Evolutionary conservation across 768 basidiomycete species (phyloP).

Genomic region (Calocera viscosa): DNA sequence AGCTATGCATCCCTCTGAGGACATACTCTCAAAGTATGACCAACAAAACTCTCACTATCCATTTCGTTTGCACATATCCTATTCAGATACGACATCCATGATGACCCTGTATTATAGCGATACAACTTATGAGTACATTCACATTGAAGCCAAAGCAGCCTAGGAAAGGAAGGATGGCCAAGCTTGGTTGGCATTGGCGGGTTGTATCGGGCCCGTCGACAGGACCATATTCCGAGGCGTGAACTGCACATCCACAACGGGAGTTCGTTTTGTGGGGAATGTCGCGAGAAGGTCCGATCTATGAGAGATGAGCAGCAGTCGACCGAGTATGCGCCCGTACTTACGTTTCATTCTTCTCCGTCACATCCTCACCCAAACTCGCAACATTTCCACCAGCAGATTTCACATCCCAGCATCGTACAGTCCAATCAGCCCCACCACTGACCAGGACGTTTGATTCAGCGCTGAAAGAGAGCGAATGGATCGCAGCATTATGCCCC

Average conservation of each 20-base stretch:
- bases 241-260: conserved; percentile 83
- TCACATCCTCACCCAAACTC: conserved; percentile 44
- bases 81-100: too few species aligned
- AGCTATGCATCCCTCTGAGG: background rate
- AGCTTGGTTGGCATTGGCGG: background rate
- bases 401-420: conserved; percentile 97
- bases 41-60: too few species aligned
- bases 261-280: conserved; percentile 92
- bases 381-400: conserved; percentile 48
- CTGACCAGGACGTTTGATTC: conserved; percentile 86
- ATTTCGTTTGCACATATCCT: too few species aligned
- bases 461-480: conserved; percentile 81
- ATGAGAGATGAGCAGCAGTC: conserved; percentile 6
- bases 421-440: conserved; percentile 88
- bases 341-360: conserved; percentile 59
- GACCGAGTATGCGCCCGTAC: conserved; percentile 23
- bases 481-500: conserved; percentile 80
- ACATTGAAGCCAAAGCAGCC: background rate
- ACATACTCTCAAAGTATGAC: background rate
- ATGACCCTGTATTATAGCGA: background rate
- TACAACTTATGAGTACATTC: background rate
- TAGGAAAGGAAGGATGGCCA: background rate
- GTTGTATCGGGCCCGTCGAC: conserved; percentile 49
- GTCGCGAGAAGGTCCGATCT: conserved; percentile 80
- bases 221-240: conserved; percentile 89